These are phyloP conservation scores for Trichoderma koningiopsis DNA, from an alignment of 2,329 filamentous ascomycete species.

Conservation along the genomic window DNA sequence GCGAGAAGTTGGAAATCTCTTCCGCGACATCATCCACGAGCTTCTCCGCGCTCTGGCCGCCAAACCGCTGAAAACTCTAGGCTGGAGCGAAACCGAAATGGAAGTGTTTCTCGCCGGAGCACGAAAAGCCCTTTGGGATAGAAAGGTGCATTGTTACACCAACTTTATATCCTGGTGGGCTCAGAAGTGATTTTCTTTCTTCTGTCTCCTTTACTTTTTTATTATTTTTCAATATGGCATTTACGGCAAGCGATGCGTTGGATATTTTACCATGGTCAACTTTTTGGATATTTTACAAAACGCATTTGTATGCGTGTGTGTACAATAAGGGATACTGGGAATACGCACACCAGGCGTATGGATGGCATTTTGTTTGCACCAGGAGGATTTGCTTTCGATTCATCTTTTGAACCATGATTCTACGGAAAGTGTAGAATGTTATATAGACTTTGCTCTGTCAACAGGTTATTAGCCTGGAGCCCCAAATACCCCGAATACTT, in stretches of 20 bases:
- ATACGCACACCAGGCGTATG: neutral
- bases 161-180: conserved; percentile 43
- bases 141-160: conserved; percentile 39
- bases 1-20: conserved; percentile 44
- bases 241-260: neutral
- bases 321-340: neutral
- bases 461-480: neutral
- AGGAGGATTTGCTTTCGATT: neutral
- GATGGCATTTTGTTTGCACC: neutral
- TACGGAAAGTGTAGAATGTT: neutral
- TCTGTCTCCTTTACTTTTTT: too few relatives aligned
- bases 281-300: neutral
- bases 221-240: neutral
- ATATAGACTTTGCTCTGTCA: neutral
- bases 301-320: neutral
- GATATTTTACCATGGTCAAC: neutral
- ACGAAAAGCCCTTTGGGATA: conserved; percentile 34
- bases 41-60: conserved; percentile 42
- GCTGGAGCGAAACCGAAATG: conserved; percentile 35
- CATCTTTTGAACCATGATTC: neutral
- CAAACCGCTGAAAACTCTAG: conserved; percentile 39
- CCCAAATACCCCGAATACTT: neutral
- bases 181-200: conserved; percentile 35
- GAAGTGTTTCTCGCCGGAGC: conserved; percentile 35
- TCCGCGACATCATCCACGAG: conserved; percentile 41